A percentile compares a stretch with the other conserved stretches of the same genome.
phyloP scores from a whole-genome alignment of 2,329 filamentous ascomycete species.

The Alternaria ventricosa region DNA sequence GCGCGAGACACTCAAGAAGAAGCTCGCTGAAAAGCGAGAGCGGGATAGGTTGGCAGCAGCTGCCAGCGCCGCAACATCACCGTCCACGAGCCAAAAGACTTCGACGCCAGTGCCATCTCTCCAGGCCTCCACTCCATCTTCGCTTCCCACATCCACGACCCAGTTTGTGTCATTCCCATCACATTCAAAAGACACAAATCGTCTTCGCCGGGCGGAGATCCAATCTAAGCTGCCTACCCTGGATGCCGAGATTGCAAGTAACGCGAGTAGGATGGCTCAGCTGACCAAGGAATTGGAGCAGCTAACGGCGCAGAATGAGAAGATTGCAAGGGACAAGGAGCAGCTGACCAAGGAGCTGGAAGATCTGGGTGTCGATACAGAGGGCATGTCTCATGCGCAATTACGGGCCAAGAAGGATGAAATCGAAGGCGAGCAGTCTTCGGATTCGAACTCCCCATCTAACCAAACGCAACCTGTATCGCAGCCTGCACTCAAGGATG shows the following conservation, averaged over 20 bases:
- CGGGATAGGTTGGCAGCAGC: constrained; percentile 24
- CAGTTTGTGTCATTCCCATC: neutral
- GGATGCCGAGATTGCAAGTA: constrained; percentile 53
- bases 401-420: constrained; percentile 52
- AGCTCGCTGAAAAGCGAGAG: constrained; percentile 33
- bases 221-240: constrained; percentile 55
- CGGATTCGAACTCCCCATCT: constrained; percentile 2
- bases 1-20: constrained; percentile 35
- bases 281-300: constrained; percentile 56
- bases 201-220: constrained; percentile 56
- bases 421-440: constrained; percentile 38
- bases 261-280: constrained; percentile 48
- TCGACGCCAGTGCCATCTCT: constrained; percentile 2
- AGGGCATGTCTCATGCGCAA: constrained; percentile 54
- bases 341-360: constrained; percentile 58
- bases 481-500: neutral
- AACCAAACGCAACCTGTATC: neutral
- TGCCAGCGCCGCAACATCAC: neutral
- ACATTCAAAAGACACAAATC: constrained; percentile 16
- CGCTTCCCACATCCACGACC: neutral
- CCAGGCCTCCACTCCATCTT: neutral
- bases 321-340: constrained; percentile 50
- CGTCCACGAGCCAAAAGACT: neutral
- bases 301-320: constrained; percentile 47
- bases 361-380: constrained; percentile 55